phyloP scores from a whole-genome alignment of 345 rosid species.

The Boechera retrofracta region DNA sequence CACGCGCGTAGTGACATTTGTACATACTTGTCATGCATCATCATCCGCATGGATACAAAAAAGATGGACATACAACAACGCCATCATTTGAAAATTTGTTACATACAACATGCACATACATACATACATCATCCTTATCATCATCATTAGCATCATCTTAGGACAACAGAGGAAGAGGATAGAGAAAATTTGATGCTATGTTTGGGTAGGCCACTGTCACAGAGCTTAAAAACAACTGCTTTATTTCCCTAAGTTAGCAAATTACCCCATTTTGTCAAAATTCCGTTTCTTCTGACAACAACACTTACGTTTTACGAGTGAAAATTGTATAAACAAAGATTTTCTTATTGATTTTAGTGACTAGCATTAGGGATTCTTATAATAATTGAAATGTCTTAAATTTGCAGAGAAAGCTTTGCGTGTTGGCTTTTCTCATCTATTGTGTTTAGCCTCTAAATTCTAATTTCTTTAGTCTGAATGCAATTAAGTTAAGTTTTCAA shows the following conservation, averaged over 20 bases:
- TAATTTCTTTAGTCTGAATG: conserved; percentile 19
- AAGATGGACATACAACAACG: neutral
- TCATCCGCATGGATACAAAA: conserved; percentile 10
- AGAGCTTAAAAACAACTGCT: conserved; percentile 40
- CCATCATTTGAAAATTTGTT: neutral
- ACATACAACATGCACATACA: neutral
- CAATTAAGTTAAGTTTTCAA: conserved; percentile 10
- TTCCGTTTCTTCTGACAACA: conserved; percentile 45
- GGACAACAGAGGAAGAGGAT: conserved; percentile 14
- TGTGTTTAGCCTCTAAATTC: conserved; percentile 36
- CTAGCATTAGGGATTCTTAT: neutral
- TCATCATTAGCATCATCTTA: conserved; percentile 14
- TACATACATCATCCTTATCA: neutral
- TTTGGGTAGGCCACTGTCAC: conserved; percentile 40
- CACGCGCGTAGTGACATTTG: conserved; percentile 28
- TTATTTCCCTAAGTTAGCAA: conserved; percentile 38
- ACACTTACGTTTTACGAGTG: conserved; percentile 33
- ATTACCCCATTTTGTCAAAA: conserved; percentile 41
- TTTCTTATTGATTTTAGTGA: neutral
- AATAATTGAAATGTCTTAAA: neutral
- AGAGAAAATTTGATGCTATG: conserved; percentile 36
- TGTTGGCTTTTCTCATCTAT: conserved; percentile 39
- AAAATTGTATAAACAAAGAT: neutral
- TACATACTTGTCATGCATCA: conserved; percentile 27
- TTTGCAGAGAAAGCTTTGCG: conserved; percentile 31